Evolutionary conservation across 495 filamentous ascomycete genomes (phyloP).

Genomic region (Aspergillus indologenus): DNA sequence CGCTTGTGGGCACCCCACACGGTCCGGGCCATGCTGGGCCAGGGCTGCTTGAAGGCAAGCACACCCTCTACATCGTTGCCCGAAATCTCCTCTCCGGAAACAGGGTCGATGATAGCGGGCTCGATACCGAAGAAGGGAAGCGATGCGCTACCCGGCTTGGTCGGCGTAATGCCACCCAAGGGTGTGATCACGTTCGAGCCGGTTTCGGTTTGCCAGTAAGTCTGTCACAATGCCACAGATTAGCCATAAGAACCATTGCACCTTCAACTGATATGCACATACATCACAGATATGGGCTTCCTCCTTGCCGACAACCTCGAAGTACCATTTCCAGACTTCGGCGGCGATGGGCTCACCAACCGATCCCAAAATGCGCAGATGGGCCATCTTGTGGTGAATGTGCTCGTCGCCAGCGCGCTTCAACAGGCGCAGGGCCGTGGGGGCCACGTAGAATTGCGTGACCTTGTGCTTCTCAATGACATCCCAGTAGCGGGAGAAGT

Average conservation of each 20-base stretch:
- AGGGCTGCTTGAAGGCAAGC: conserved; percentile 94
- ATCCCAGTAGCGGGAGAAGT: conserved; percentile 98
- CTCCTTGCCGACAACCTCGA: conserved; percentile 90
- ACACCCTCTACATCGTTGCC: conserved; percentile 99
- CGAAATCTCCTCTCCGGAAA: conserved; percentile 87
- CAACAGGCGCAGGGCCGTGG: conserved; percentile 85
- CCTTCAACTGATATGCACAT: conserved; percentile 38
- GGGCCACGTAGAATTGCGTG: conserved; percentile 98
- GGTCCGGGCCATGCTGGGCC: conserved; percentile 98
- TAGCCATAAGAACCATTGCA: conserved; percentile 3
- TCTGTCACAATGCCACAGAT: conserved; percentile 50
- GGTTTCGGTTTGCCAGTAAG: conserved; percentile 99
- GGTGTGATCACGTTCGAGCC: conserved; percentile 82
- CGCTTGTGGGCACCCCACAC: conserved; percentile 98
- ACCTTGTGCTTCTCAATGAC: conserved; percentile 93
- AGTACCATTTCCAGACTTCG: conserved; percentile 99
- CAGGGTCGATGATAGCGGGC: conserved; percentile 95
- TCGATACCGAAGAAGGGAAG: conserved; percentile 94
- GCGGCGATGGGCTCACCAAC: conserved; percentile 98
- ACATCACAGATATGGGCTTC: conserved; percentile 93
- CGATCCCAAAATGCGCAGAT: conserved; percentile 86
- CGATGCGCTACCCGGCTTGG: conserved; percentile 56
- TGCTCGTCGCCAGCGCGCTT: conserved; percentile 94
- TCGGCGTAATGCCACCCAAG: conserved; percentile 54
- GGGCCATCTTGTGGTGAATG: conserved; percentile 84